These are phyloP conservation scores for Lenwebbia sp. DNA, from an alignment of 345 rosid species.

Conservation along the genomic window DNA sequence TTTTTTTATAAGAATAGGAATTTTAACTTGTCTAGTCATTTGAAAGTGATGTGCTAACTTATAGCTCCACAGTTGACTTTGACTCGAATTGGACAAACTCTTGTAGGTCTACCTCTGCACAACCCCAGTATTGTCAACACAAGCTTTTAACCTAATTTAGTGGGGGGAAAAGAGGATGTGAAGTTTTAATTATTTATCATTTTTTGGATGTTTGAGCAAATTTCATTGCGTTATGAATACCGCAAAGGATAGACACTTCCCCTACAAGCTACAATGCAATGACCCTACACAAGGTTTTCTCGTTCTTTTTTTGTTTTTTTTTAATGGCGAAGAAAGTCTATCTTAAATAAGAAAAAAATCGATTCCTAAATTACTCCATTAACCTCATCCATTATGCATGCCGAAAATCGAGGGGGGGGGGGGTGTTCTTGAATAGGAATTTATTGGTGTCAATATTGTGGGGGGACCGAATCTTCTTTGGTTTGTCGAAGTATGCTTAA, in stretches of 20 bases:
- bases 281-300: background rate
- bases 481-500: no score
- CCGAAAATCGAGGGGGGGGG: accelerated
- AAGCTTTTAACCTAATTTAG: background rate
- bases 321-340: background rate
- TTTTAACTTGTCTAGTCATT: background rate
- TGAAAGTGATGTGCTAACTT: background rate
- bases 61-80: background rate
- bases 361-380: background rate
- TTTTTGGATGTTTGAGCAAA: background rate
- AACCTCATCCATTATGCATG: background rate
- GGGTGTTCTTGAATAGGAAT: background rate
- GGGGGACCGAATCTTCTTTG: background rate
- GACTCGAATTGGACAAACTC: background rate
- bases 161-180: background rate
- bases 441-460: background rate
- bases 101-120: background rate
- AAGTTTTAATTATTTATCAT: background rate
- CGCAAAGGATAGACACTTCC: background rate
- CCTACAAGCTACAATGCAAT: background rate
- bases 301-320: no score
- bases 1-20: background rate
- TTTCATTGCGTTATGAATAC: background rate
- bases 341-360: background rate
- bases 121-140: background rate